Base-by-base conservation (phyloP, 2,329 filamentous ascomycete genomes). In the Plenodomus lindquistii region DNA sequence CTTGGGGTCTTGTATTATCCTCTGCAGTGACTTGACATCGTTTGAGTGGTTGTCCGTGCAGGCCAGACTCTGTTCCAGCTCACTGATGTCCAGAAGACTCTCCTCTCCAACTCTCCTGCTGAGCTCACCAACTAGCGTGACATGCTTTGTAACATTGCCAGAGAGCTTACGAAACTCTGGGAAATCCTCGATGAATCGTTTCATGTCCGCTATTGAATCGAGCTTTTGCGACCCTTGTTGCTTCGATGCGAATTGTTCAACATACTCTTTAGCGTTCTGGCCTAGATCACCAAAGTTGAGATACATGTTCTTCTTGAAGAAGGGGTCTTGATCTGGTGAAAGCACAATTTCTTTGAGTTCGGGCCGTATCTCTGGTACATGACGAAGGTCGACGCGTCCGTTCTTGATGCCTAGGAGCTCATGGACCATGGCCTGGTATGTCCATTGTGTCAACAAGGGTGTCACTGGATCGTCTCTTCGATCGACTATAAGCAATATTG, bases 281-380 rank as follows among this genome's bases (percentile, higher is more conserved):
- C 94, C 92, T 5, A 99, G 81, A 60, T 97, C 92, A 45, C 93
- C 92, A 72, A 97, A 99, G 70, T 97, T 97, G 64, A 96, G 83
- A 62, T 92, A 97, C 92, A 97, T 97, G 73, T 97, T 97, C 77
- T 97, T 97, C 74, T 87, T 97, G 78, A 99, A 99, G 76, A 99
- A 99, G 0, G 94, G 92, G 66, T 99, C 94, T 73, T 99, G 94
- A 56, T 99, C 94, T 73, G 94, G 92, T 1, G 93, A 96, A 29
- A 99, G 77, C 2, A 97, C 92, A 48, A 99, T 94, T 74, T 99
- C 94, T 72, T 88, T 92, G 44, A 97, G 79, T 70, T 97, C 93
- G 1, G 90, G 88, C 15, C 89, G 81, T 46, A 95, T 84, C 45
- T 96, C 91, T 11, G 89, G 89, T 0, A 96, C 86, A 46, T 89